Base-by-base conservation (phyloP, 352 stramenopile genomes). In the Hyaloperonospora brassicae region DNA sequence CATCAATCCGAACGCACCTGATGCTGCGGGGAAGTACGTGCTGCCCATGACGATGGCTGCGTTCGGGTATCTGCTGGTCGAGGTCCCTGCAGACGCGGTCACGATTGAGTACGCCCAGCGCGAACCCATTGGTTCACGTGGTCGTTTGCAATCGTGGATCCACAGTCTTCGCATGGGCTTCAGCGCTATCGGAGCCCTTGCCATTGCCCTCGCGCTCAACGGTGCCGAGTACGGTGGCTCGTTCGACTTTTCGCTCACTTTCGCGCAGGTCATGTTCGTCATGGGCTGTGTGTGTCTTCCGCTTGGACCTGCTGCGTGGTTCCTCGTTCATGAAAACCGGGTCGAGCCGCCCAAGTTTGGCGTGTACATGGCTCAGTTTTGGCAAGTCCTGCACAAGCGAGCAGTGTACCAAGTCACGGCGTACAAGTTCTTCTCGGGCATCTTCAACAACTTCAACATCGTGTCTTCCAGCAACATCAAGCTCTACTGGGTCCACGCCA, bases 1-100 rank as follows among this genome's bases (percentile, higher is more conserved):
- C 24, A 73, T 84, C 53, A 84, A 86, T 55, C 11, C 38, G 0
- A 34, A 57, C 4, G 69, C 73, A 5, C 59, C 71, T 11, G 57
- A 76, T 44, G 57, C 63, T 1, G 76, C 70, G 2, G 64, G 59
- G 24, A 68, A 64, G 34, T 86, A 84, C 42, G 68, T 89, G 22
- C 64, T 87, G 38, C 72, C 68, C 13, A 86, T 88, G 76, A 87
- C 86, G 77, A 59, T 87, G 24, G 69, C 74, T n/a, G 59, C 75
- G 0, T 80, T 87, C 45, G 76, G 79, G 9, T 89, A 80, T 57
- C 52, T 89, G 11, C 39, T 86, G 21, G 55, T 69, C 2, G 74
- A 89, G 27, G 75, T 85, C 7, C 61, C 76, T 1, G 66, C 74
- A 1, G 79, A 89, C 25, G 75, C 82, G 0, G 65, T 88, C 27